Percentiles rank a stretch among this genome's conserved stretches.
Conservation (phyloP, 768 basidiomycete species). For the Boletus tomentosulus region DNA sequence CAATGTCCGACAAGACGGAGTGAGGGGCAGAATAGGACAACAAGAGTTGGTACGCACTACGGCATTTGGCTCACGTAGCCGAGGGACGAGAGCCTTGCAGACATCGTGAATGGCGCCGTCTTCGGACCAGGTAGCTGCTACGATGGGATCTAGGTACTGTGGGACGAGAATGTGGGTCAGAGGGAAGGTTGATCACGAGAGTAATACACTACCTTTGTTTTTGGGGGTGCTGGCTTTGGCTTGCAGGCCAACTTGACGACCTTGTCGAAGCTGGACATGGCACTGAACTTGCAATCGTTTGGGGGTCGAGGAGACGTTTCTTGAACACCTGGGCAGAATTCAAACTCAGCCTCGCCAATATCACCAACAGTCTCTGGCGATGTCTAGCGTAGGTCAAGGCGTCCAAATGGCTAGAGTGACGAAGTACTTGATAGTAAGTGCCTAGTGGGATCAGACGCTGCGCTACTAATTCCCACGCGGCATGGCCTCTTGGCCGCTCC, state of each 20-base stretch:
- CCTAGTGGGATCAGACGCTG: background rate
- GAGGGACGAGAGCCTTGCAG: constrained; percentile 78
- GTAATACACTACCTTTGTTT: constrained; percentile 69
- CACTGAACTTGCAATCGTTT: background rate
- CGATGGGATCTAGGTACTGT: constrained; percentile 94
- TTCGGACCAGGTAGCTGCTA: constrained; percentile 94
- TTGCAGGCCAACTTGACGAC: constrained; percentile 96
- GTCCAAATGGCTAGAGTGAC: background rate
- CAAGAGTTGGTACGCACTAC: constrained; percentile 54
- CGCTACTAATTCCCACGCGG: background rate
- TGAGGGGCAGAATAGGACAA: background rate
- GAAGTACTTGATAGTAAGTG: background rate
- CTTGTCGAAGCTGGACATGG: constrained; percentile 82
- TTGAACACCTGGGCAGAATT: constrained; percentile 10
- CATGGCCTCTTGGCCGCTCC: background rate
- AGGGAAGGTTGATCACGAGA: background rate
- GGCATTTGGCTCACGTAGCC: constrained; percentile 88
- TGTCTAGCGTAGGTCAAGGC: background rate
- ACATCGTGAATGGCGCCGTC: constrained; percentile 93
- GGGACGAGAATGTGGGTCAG: background rate
- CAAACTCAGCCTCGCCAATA: constrained; percentile 23
- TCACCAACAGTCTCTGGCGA: background rate
- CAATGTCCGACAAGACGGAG: background rate
- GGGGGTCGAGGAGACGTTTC: background rate
- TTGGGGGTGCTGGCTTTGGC: constrained; percentile 93